These are phyloP conservation scores for Wilhelminamyces savonicus DNA, from an alignment of 805 yeast species.

Conservation along the genomic window DNA sequence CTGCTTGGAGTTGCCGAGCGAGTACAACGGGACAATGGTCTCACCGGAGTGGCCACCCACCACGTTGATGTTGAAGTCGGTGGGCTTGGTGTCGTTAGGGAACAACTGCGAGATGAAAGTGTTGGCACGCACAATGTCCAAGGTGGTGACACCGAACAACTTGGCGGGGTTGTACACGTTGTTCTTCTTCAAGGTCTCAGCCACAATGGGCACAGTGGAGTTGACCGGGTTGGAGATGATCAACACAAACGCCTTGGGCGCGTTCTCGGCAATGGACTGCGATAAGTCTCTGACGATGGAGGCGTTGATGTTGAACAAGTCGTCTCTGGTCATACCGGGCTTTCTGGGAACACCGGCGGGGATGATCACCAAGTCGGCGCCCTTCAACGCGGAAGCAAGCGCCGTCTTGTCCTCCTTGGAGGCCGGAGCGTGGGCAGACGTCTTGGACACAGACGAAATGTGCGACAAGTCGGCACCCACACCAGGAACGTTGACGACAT, in stretches of 20 bases:
- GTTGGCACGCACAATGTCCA: conserved; percentile 84
- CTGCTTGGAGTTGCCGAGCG: conserved; percentile 33
- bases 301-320: conserved; percentile 77
- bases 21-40: conserved; percentile 83
- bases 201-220: conserved; percentile 86
- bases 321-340: conserved; percentile 94
- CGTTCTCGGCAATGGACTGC: conserved; percentile 62
- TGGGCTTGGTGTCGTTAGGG: conserved; percentile 37
- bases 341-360: conserved; percentile 93
- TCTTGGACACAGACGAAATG: conserved; percentile 62
- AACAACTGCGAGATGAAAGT: conserved; percentile 62
- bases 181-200: conserved; percentile 64
- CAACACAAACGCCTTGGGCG: conserved; percentile 72
- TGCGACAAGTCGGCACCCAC: conserved; percentile 86
- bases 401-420: conserved; percentile 42
- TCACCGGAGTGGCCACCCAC: conserved; percentile 96
- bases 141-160: conserved; percentile 83
- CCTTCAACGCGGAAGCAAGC: conserved; percentile 39
- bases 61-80: conserved; percentile 62
- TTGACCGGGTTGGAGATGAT: conserved; percentile 92
- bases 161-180: conserved; percentile 66
- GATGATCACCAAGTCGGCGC: conserved; percentile 44
- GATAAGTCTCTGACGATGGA: conserved; percentile 71
- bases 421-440: conserved; percentile 56
- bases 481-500: conserved; percentile 80